These are phyloP conservation scores for Tolypocladium sp. DNA, from an alignment of 2,329 filamentous ascomycete species.

Conservation along the genomic window DNA sequence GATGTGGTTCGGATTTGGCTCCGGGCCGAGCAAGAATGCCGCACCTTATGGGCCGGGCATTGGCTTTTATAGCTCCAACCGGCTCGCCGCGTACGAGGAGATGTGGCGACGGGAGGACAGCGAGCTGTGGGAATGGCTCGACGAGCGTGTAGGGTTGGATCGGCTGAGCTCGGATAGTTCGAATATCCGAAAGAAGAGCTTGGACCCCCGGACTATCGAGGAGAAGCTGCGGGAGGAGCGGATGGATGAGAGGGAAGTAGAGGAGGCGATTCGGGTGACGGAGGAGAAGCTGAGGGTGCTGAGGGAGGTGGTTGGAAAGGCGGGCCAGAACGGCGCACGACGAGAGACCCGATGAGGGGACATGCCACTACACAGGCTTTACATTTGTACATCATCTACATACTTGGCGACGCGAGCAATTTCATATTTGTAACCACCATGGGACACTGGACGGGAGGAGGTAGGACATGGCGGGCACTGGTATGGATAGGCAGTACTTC, in stretches of 20 bases:
- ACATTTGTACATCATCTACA: conserved; percentile 1
- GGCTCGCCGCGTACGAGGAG: conserved; percentile 80
- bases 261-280: conserved; percentile 74
- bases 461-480: neutral
- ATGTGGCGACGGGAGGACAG: conserved; percentile 85
- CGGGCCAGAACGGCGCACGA: conserved; percentile 7
- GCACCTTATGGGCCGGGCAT: conserved; percentile 23
- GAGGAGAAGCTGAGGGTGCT: conserved; percentile 74
- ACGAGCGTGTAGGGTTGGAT: conserved; percentile 73
- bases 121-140: conserved; percentile 88
- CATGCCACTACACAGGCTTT: neutral
- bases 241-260: conserved; percentile 66
- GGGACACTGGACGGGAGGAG: neutral
- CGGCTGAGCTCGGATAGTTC: conserved; percentile 30
- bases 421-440: neutral
- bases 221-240: conserved; percentile 48
- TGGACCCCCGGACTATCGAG: conserved; percentile 48
- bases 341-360: neutral
- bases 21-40: conserved; percentile 27
- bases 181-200: conserved; percentile 32
- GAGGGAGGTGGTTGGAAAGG: conserved; percentile 58
- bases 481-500: neutral
- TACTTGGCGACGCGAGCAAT: neutral
- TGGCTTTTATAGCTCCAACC: conserved; percentile 41
- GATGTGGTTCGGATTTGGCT: conserved; percentile 61